Conservation (phyloP, 345 rosid species). For the Rhodamnia argentea region DNA sequence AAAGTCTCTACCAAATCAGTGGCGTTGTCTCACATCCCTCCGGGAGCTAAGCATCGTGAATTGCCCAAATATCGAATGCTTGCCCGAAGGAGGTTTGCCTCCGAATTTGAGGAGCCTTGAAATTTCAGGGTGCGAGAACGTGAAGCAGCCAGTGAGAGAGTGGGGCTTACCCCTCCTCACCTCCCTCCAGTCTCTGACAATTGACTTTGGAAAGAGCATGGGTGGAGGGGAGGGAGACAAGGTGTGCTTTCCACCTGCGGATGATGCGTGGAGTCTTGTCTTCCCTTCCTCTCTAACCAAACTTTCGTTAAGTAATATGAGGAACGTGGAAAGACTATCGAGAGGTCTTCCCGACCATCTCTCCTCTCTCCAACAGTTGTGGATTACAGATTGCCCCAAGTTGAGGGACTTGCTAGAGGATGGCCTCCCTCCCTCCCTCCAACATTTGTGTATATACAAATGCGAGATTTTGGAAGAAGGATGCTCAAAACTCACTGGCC, state of each 20-base stretch:
- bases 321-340: background rate
- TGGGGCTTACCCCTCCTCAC: background rate
- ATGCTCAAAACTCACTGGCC: background rate
- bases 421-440: background rate
- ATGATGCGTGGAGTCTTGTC: background rate
- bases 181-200: background rate
- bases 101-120: background rate
- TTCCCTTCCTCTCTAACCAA: background rate
- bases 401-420: background rate
- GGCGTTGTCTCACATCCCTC: background rate
- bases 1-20: background rate
- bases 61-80: background rate
- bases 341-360: background rate
- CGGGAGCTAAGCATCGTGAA: rapidly evolving
- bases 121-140: background rate
- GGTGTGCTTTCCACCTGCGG: background rate
- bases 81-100: background rate
- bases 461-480: background rate
- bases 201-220: background rate
- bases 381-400: rapidly evolving
- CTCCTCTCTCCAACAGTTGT: background rate
- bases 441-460: rapidly evolving
- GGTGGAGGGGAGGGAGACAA: background rate
- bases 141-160: background rate
- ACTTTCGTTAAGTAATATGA: background rate